Evolutionary conservation across 345 rosid species (phyloP), one percentile per base, ranked within the genome.

Genomic region (Euphorbia peplus): DNA sequence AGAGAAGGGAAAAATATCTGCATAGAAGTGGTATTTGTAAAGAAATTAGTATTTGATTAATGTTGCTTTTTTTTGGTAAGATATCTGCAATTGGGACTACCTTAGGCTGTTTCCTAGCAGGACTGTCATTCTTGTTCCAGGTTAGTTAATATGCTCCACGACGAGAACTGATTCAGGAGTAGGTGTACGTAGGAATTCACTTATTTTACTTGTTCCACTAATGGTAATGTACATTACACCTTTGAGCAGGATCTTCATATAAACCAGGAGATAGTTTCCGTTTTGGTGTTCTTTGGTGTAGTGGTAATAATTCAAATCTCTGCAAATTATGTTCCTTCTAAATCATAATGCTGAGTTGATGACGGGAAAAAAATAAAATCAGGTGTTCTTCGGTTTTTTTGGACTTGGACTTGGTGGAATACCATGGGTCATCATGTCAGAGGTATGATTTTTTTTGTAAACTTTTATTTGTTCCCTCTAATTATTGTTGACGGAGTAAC

Each of bases 61-160:
- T 18, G 41, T n/a, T n/a, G n/a, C n/a, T n/a, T 25, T 16, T 1
- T 67, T 44, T 72, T n/a, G n/a, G 42, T 78, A n/a, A 84, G 90
- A 41, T 66, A 42, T 84, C 87, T 19, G 75, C 77, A 11, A 63
- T 18, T 0, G 88, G 88, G 5, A 0, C 66, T 10, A 77, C 79
- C 75, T 63, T 76, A 55, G 79, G 85, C 56, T 82, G 81, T 24
- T 5, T 79, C 28, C 39, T 63, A 41, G 61, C 85, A 30, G 84
- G 77, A 41, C 55, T 81, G 64, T 71, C 90, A 16, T 86, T 81
- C 66, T 41, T 74, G 46, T 64, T 76, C 35, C 70, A 81, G 81
- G 80, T 64, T n/a, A 68, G 8, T n/a, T 42, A 1, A 42, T 13
- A n/a, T 58, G 11, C 24, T n/a, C n/a, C n/a, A n/a, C n/a, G n/a